Base-by-base conservation (phyloP, 352 stramenopile genomes). In the Phytophthora podocarpi region DNA sequence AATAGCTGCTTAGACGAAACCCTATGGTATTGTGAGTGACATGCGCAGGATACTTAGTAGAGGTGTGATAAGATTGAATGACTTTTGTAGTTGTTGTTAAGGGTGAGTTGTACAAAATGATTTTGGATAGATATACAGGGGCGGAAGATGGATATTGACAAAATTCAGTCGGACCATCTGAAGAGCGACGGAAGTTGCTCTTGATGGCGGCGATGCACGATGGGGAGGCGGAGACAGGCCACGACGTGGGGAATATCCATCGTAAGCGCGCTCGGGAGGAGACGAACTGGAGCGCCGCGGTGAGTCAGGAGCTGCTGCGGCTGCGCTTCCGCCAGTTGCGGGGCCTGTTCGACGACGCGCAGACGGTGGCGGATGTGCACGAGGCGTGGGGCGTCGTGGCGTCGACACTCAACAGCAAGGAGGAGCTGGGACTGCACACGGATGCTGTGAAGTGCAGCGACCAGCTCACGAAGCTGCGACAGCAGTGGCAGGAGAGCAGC, bases 341-440 rank as follows among this genome's bases (percentile, higher is more conserved):
- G 3, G 13, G 5, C n/a, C 31, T 57, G 24, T 74, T 74, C 36
- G 66, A 74, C 18, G 31, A 56, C 5, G 66, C 54, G n/a, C 42
- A 67, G 56, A 71, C 60, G 4, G 60, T 71, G 49, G 61, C 55
- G n/a, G 55, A 63, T 23, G 54, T 74, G 42, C 66, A 74, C n/a
- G 66, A 74, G 23, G 66, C 60, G 1, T 74, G 66, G 66, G 55
- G 55, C 0, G 40, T 74, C 32, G 48, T 74, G 15, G 60, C 66
- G 3, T 32, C 26, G 15, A 41, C 7, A 5, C 26, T 64, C 0
- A 67, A 58, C 13, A 30, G 4, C 4, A 12, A 51, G 12, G 34
- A 41, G 13, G 23, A 32, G 12, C 26, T 62, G 34, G 35, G 26
- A 1, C 3, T 46, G 16, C 27, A 40, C 0, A 30, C 64, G 18